A percentile compares a stretch with the other conserved stretches of the same genome.
phyloP scores from a whole-genome alignment of 345 rosid species.

The Eucalyptus paniculata region DNA sequence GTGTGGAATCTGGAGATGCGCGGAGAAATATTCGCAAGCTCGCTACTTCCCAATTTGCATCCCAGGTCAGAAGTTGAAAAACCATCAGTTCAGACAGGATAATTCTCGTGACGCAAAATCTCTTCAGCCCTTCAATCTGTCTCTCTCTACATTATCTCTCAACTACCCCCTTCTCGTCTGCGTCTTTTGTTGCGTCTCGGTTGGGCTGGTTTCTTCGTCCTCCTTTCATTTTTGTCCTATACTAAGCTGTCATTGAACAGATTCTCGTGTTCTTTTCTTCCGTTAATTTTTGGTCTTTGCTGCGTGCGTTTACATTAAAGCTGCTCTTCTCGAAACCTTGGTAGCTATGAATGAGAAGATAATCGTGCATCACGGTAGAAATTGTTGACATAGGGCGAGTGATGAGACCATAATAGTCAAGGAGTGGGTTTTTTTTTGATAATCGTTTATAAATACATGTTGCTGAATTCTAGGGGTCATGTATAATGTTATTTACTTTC shows the following conservation, averaged over 20 bases:
- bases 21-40: background rate
- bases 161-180: background rate
- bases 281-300: background rate
- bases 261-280: background rate
- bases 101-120: background rate
- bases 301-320: background rate
- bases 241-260: background rate
- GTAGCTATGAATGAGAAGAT: background rate
- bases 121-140: background rate
- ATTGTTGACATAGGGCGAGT: too few relatives aligned
- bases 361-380: background rate
- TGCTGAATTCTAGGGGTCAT: too few relatives aligned
- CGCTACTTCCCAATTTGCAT: background rate
- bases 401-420: too few relatives aligned
- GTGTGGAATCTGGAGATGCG: background rate
- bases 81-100: background rate
- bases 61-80: background rate
- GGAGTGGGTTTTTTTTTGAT: rapidly evolving
- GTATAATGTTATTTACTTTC: too few relatives aligned
- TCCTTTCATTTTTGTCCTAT: background rate
- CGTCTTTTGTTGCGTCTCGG: background rate
- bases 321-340: background rate
- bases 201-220: background rate
- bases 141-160: background rate
- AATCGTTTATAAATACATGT: too few relatives aligned